Evolutionary conservation across 176 grass and related monocot genomes (phyloP).

Genomic region (Elymus sibiricus): DNA sequence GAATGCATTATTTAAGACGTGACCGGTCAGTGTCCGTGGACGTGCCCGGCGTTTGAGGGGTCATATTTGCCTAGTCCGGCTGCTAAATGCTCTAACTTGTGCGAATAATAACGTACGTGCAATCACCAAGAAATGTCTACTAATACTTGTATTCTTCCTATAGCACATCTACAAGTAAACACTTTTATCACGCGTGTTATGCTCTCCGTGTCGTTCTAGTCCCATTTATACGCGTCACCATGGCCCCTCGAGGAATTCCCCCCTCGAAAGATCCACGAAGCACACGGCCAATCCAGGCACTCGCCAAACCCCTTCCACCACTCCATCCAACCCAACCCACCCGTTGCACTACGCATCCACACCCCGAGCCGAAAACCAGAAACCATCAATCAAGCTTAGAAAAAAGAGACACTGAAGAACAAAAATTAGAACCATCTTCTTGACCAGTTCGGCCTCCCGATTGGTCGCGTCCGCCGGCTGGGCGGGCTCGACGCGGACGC

Average conservation of each 20-base stretch:
- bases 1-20: no score
- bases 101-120: no score
- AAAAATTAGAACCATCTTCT: background rate
- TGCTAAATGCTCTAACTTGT: no score
- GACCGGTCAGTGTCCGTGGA: no score
- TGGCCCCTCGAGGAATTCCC: no score
- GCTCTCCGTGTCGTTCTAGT: background rate
- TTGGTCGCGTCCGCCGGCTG: slow-evolving; percentile 42
- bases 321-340: background rate
- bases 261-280: background rate
- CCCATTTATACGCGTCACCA: background rate
- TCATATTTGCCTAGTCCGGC: no score
- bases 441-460: slow-evolving; percentile 5
- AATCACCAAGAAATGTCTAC: no score
- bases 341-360: background rate
- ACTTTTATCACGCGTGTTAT: background rate
- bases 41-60: no score
- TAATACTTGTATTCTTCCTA: no score
- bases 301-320: background rate
- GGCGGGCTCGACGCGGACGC: slow-evolving; percentile 19
- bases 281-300: background rate
- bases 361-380: background rate
- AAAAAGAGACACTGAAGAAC: background rate
- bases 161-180: background rate
- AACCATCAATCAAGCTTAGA: background rate